Conservation (phyloP, 208 protist species). For the Trypanosoma scelopori region DNA sequence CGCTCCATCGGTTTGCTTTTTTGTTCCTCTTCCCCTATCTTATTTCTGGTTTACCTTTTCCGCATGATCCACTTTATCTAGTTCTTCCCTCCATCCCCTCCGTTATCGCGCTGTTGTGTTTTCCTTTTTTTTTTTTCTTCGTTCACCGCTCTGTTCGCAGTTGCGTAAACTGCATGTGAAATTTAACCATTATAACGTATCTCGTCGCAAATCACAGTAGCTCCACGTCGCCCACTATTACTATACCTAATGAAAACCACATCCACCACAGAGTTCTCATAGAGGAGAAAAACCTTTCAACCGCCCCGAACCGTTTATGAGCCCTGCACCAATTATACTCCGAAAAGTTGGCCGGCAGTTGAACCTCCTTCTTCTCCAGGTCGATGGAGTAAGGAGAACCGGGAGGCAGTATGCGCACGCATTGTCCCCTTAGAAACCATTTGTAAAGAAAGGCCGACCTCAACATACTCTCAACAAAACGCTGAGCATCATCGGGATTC, state of each 20-base stretch:
- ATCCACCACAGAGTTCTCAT: constrained; percentile 83
- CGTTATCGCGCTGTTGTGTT: too few relatives aligned
- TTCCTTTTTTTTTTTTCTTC: too few relatives aligned
- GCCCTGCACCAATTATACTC: constrained; percentile 83
- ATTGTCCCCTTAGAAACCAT: constrained; percentile 78
- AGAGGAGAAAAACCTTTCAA: constrained; percentile 54
- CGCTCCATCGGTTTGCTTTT: too few relatives aligned
- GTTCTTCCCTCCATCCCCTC: too few relatives aligned
- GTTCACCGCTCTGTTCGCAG: too few relatives aligned
- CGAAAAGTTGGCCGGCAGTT: constrained; percentile 84
- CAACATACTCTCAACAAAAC: constrained; percentile 66
- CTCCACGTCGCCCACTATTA: constrained; percentile 83
- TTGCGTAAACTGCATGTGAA: constrained; percentile 1
- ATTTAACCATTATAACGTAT: constrained; percentile 2
- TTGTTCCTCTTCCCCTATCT: too few relatives aligned
- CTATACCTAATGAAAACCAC: constrained; percentile 76
- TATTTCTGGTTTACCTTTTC: too few relatives aligned
- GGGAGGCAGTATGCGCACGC: constrained; percentile 69
- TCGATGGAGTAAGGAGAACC: constrained; percentile 74
- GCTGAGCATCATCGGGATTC: constrained; percentile 71
- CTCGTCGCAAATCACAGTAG: constrained; percentile 39
- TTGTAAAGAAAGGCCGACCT: constrained; percentile 78
- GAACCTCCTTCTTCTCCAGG: constrained; percentile 70
- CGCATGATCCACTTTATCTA: too few relatives aligned
- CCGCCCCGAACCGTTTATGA: constrained; percentile 56